Evolutionary conservation across 495 filamentous ascomycete genomes (phyloP).

Genomic region (Neurospora sp.): DNA sequence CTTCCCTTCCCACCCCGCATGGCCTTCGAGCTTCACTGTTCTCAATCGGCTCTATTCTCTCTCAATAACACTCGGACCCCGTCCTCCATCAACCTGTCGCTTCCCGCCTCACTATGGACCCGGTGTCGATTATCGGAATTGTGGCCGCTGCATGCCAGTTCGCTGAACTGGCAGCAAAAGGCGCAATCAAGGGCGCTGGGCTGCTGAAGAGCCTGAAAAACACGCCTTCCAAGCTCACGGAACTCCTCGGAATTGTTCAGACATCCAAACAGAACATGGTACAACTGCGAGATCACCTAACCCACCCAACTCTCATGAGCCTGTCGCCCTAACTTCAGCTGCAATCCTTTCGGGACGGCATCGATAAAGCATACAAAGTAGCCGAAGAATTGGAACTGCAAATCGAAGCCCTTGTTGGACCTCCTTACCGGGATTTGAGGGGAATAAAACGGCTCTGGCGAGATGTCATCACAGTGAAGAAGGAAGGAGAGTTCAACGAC

Average conservation of each 20-base stretch:
- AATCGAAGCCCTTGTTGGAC: not conserved
- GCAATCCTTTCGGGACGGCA: not conserved
- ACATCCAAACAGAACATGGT: not conserved
- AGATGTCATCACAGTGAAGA: not conserved
- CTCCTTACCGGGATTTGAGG: not conserved
- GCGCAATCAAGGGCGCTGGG: not conserved
- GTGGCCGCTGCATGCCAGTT: not conserved
- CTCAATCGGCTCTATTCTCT: not conserved
- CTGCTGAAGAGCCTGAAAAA: not conserved
- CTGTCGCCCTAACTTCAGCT: not conserved
- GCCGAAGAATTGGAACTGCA: not conserved
- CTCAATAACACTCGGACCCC: no score
- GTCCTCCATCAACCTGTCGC: not conserved
- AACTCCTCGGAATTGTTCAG: not conserved
- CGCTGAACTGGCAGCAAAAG: not conserved
- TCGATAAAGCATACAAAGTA: not conserved
- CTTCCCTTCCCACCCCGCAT: no score
- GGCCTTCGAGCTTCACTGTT: not conserved
- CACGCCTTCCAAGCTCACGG: not conserved
- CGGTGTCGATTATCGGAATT: not conserved
- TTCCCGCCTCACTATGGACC: not conserved
- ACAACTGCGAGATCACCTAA: not conserved
- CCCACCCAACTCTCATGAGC: not conserved
- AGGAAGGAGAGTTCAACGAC: not conserved
- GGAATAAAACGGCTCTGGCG: not conserved